Evolutionary conservation across 176 grass and related monocot genomes (phyloP).

Genomic region (Stipa capillata): DNA sequence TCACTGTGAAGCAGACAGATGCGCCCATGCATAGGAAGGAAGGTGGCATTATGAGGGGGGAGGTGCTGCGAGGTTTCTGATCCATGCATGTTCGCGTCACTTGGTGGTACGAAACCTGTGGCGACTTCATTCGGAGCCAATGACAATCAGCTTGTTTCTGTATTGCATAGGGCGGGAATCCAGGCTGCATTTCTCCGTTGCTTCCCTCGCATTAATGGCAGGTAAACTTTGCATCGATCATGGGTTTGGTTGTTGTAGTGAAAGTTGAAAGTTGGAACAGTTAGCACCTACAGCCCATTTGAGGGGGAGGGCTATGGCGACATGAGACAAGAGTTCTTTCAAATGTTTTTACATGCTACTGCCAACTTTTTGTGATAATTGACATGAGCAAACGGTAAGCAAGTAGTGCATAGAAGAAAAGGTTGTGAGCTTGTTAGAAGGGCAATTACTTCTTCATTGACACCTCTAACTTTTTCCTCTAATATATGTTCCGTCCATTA

Average conservation of each 20-base stretch:
- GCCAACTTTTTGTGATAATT: background rate
- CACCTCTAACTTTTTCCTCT: background rate
- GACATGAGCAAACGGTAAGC: background rate
- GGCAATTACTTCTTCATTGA: conserved; percentile 3
- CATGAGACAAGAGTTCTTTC: background rate
- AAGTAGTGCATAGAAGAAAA: background rate
- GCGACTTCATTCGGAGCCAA: background rate
- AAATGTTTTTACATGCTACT: background rate
- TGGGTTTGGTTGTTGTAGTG: background rate
- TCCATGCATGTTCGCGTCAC: background rate
- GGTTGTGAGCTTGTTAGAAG: background rate
- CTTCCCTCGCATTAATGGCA: background rate
- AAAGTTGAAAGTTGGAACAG: background rate
- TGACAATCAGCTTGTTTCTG: background rate
- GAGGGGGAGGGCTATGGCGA: background rate
- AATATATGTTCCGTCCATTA: background rate
- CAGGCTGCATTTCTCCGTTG: background rate
- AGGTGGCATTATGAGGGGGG: background rate
- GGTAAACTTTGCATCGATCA: background rate
- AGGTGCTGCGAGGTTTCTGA: background rate
- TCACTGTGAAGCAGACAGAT: background rate
- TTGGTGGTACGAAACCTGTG: background rate
- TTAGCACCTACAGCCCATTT: background rate
- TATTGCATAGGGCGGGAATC: background rate
- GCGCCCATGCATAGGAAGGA: background rate